phyloP scores from a whole-genome alignment of 1,139 yeast genomes.

The Pichia sp. region DNA sequence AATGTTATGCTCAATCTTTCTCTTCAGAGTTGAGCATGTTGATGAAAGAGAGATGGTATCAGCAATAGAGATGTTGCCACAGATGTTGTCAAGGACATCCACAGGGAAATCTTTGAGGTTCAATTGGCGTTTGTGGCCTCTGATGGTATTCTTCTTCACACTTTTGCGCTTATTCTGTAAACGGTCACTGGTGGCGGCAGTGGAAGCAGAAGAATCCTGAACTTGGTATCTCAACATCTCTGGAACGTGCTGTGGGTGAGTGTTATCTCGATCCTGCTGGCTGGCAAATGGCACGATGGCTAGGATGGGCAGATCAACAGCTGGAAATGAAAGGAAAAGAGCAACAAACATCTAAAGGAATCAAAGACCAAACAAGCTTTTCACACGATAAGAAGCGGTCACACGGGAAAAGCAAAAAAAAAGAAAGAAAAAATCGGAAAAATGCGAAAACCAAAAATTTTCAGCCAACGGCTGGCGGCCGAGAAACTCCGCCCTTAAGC shows the following conservation, averaged over 20 bases:
- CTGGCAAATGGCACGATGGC: too few relatives aligned
- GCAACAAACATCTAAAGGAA: too few relatives aligned
- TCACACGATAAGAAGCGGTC: background rate
- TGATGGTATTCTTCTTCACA: too few relatives aligned
- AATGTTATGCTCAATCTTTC: constrained; percentile 9
- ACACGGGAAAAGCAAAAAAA: background rate
- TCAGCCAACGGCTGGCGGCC: background rate
- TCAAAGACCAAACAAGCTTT: too few relatives aligned
- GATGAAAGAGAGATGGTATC: constrained; percentile 13
- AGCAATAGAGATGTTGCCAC: constrained; percentile 12
- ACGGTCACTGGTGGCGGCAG: background rate
- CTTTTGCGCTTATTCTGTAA: background rate
- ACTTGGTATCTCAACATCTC: too few relatives aligned
- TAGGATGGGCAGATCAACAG: too few relatives aligned
- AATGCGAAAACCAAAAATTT: background rate
- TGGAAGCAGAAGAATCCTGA: too few relatives aligned
- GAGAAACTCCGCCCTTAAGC: too few relatives aligned
- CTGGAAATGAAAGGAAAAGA: too few relatives aligned
- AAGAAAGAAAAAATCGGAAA: background rate
- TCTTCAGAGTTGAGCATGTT: constrained; percentile 10
- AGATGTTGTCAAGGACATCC: constrained; percentile 9
- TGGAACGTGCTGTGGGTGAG: too few relatives aligned
- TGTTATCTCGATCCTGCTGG: too few relatives aligned
- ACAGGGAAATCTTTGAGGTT: constrained; percentile 9
- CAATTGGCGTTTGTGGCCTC: background rate